Conservation (phyloP, 2,329 filamentous ascomycete species). For the Diaporthe citriasiana region DNA sequence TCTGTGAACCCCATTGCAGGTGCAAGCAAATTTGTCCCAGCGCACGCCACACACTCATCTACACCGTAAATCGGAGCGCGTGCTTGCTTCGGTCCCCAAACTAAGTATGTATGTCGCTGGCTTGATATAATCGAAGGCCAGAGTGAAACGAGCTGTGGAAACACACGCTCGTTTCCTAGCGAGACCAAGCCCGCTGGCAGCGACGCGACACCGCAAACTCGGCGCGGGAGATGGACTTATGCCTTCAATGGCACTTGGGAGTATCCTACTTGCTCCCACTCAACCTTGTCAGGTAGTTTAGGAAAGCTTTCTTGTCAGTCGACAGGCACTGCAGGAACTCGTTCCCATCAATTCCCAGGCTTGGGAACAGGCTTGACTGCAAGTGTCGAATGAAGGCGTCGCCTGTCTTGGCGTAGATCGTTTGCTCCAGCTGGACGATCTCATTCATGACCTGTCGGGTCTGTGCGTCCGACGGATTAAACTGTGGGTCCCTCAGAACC, state of each 20-base stretch:
- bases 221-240: slow-evolving; percentile 17
- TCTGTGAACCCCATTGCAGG: neutral
- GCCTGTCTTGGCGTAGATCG: slow-evolving; percentile 91
- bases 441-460: slow-evolving; percentile 89
- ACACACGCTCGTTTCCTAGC: neutral
- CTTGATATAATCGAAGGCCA: neutral
- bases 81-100: neutral
- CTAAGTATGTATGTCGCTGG: slow-evolving; percentile 15
- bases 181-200: neutral
- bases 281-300: slow-evolving; percentile 71
- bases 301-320: slow-evolving; percentile 73
- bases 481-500: slow-evolving; percentile 82
- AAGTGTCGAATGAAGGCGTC: slow-evolving; percentile 81
- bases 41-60: neutral
- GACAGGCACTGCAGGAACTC: slow-evolving; percentile 73
- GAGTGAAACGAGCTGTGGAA: neutral
- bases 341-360: slow-evolving; percentile 73
- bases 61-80: neutral
- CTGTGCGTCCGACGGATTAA: slow-evolving; percentile 89
- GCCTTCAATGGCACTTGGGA: neutral
- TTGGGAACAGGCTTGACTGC: slow-evolving; percentile 73
- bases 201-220: neutral
- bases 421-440: slow-evolving; percentile 88
- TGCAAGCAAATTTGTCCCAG: neutral
- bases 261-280: slow-evolving; percentile 43